Evolutionary conservation across 495 filamentous ascomycete species (phyloP).

Genomic region (Trichoderma reesei): DNA sequence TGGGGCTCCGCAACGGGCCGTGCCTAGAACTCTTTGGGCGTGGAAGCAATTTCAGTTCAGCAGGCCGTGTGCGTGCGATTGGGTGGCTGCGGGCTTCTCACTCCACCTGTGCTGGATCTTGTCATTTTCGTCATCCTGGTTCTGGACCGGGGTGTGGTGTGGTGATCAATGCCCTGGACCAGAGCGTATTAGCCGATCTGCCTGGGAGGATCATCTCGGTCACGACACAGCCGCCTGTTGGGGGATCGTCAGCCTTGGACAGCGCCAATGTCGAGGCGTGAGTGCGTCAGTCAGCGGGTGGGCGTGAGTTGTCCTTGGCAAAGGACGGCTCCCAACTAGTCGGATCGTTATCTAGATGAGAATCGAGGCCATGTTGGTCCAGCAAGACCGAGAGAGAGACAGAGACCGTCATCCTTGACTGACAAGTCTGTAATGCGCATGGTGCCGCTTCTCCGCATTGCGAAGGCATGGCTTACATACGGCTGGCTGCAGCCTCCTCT

Average conservation of each 20-base stretch:
- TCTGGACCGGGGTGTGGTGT: neutral
- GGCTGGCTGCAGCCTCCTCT: too few relatives aligned
- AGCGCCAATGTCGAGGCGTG: neutral
- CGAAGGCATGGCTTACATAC: too few relatives aligned
- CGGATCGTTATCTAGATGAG: neutral
- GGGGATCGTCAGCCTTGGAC: neutral
- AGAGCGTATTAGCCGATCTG: neutral
- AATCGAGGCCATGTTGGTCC: neutral
- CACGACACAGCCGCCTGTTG: neutral
- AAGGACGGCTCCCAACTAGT: neutral
- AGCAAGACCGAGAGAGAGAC: too few relatives aligned
- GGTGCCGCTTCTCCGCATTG: too few relatives aligned
- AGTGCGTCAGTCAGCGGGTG: neutral
- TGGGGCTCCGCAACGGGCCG: conserved; percentile 4
- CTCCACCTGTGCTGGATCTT: neutral
- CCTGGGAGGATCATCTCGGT: neutral
- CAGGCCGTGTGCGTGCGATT: neutral
- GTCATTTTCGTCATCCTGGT: neutral
- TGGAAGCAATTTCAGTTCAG: neutral
- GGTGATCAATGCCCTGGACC: neutral
- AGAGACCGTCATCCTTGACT: too few relatives aligned
- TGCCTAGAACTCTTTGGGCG: conserved; percentile 7
- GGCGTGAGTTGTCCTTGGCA: neutral
- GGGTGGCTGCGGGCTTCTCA: neutral
- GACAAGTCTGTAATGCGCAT: too few relatives aligned